Evolutionary conservation across 257 asterid genomes (phyloP), one percentile per base, ranked within the genome.

Genomic region (Lavandula angustifolia): DNA sequence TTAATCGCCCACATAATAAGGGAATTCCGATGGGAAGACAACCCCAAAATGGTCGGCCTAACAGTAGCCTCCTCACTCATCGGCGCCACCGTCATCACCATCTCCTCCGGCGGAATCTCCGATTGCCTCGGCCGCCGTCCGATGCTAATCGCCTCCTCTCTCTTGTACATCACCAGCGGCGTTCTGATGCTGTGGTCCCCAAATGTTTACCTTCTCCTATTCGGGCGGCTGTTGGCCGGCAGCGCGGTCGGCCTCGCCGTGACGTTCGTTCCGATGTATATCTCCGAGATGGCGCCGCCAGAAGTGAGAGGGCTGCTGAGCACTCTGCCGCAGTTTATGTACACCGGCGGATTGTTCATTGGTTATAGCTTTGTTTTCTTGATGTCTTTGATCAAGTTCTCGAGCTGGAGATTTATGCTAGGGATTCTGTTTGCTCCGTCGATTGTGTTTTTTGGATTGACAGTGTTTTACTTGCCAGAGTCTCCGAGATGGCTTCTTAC

Each of bases 401-500:
- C 92, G 0, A 79, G 70, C 64, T 87, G 95, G 92, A 80, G 95
- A 58, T 29, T 78, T 64, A 85, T 83, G 87, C 92, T 87, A 10
- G 92, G 84, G 8, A 65, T 84, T 60, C 81, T 82, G 31, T 74
- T 79, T 10, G 53, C 61, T 29, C 92, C 95, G 3, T 79, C 92
- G 32, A 5, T 87, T 32, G 4, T 82, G 6, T 85, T 82, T 68
- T 84, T 73, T 62, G 76, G 43, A 0, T 42, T 84, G 49, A 69
- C 83, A 0, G 41, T 74, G 3, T 70, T 82, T 67, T 87, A 68
- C 75, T 75, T 87, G 77, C 95, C 95, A 0, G 95, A 87, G 68
- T 87, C 95, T 52, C 95, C 95, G 0, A 81, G 95, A 60, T 87
- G 95, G 95, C 89, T 87, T 9, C 84, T 87, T 10, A 84, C 85